A percentile compares a stretch with the other conserved stretches of the same genome.
Conservation (phyloP, 2,329 filamentous ascomycete species). For the Alternaria atra region DNA sequence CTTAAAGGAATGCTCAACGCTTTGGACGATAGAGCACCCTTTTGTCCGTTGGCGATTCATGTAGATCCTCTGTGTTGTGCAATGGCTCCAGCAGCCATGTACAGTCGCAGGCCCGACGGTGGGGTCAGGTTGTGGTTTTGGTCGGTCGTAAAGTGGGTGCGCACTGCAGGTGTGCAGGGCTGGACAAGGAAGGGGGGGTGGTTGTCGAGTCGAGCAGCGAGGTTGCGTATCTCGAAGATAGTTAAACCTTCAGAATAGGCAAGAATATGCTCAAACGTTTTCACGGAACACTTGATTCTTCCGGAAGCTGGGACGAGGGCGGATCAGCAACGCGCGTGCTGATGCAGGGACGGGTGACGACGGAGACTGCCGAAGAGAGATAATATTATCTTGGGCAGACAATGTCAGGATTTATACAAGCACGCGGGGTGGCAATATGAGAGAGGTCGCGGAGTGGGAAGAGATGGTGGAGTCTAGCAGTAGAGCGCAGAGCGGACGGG, state of each 20-base stretch:
- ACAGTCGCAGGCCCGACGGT: constrained; percentile 19
- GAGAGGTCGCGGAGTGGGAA: not conserved
- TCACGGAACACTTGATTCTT: constrained; percentile 10
- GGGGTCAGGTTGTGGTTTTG: constrained; percentile 9
- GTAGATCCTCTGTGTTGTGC: constrained; percentile 30
- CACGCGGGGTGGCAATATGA: constrained; percentile 14
- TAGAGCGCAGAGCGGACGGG: constrained; percentile 8
- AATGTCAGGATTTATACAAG: constrained; percentile 8
- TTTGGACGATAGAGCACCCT: constrained; percentile 45
- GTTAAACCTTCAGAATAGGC: constrained; percentile 1
- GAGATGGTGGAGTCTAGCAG: constrained; percentile 4
- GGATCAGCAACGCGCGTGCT: constrained; percentile 25
- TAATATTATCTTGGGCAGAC: not conserved
- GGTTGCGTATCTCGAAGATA: constrained; percentile 1
- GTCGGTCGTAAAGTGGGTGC: constrained; percentile 10
- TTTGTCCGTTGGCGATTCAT: constrained; percentile 50
- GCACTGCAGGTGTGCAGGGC: constrained; percentile 6
- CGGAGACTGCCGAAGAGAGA: constrained; percentile 9
- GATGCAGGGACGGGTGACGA: constrained; percentile 24
- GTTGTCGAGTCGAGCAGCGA: constrained; percentile 1
- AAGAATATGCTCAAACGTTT: constrained; percentile 17
- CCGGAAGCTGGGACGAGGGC: constrained; percentile 11
- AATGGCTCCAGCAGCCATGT: constrained; percentile 33
- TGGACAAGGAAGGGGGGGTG: not conserved
- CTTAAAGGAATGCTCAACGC: constrained; percentile 45